Evolutionary conservation across 805 yeast genomes (phyloP), one percentile per base, ranked within the genome.

Genomic region (Millerozyma acaciae): DNA sequence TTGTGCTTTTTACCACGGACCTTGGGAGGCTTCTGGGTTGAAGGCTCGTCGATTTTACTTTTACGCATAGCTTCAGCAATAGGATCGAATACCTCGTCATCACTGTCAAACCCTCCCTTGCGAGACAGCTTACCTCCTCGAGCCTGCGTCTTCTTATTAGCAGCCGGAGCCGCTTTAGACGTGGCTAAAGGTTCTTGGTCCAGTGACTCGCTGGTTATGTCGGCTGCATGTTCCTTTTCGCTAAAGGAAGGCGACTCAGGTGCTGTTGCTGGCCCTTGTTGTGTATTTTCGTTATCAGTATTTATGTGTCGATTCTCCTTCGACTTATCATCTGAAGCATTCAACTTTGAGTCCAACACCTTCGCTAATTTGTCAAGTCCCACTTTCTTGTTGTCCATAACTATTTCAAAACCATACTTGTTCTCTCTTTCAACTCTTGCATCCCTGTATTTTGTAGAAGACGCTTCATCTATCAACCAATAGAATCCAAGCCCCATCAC

Each of bases 401-500:
- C 54, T 5, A 65, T 47, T 32, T 55, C 55, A 30, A 66, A 47
- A 0, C 73, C 72, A 28, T 60, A 65, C 34, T 57, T 64, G 23
- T 53, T 48, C 39, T 66, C 66, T 28, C 56, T 57, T 12, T 46
- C 37, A 3, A 43, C 29, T 42, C 73, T 51, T 10, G 48, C 35
- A 3, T 49, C 48, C 6, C 49, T 51, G 19, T 58, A 49, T 24
- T 44, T 53, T 16, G 45, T 41, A 2, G 77, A 65, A 2, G 70
- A 68, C 20, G 74, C 81, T 31, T 73, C 78, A 38, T 82, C 82
- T 1, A 77, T 66, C 37, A 80, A 62, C 84, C 94, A 86, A 37
- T 85, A 49, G 33, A 93, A 70, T 0, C 84, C 96, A 45, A 89
- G 68, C 0, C 98, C 98, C 93, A 93, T 83, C 1, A 80, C 87